phyloP scores from a whole-genome alignment of 371 early-diverging fungal species.

The Zancudomyces culisetae region DNA sequence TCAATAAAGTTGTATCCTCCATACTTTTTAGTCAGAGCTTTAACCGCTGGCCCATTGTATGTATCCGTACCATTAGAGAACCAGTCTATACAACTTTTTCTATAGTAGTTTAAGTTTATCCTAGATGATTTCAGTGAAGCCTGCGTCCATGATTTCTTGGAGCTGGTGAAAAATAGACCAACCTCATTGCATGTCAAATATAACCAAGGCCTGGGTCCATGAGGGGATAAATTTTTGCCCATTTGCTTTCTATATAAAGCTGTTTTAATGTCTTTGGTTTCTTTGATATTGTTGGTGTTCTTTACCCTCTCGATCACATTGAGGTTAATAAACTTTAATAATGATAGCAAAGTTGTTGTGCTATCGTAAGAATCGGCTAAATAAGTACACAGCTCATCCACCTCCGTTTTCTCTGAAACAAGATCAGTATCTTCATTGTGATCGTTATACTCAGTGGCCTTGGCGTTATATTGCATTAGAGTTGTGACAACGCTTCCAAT shows the following conservation, averaged over 20 bases:
- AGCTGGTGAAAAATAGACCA: not conserved
- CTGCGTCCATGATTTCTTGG: not conserved
- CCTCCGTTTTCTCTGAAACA: not conserved
- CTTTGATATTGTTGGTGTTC: not conserved
- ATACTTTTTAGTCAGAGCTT: not conserved
- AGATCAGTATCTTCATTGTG: not conserved
- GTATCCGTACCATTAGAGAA: not conserved
- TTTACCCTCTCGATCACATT: not conserved
- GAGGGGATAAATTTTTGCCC: not conserved
- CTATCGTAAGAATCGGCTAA: not conserved
- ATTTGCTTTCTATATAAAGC: no score
- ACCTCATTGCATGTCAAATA: slow-evolving; percentile 1
- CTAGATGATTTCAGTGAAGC: not conserved
- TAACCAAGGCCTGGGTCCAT: not conserved
- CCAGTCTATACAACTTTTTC: not conserved
- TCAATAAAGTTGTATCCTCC: not conserved
- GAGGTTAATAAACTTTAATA: not conserved
- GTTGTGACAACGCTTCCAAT: not conserved
- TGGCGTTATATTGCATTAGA: not conserved
- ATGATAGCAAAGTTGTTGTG: not conserved
- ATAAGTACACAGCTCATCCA: not conserved
- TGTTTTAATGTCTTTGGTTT: not conserved
- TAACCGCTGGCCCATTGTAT: not conserved
- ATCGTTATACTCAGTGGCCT: not conserved
- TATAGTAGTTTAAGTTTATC: not conserved